Base-by-base conservation (phyloP, 2,329 filamentous ascomycete species). In the Colletotrichum camelliae region DNA sequence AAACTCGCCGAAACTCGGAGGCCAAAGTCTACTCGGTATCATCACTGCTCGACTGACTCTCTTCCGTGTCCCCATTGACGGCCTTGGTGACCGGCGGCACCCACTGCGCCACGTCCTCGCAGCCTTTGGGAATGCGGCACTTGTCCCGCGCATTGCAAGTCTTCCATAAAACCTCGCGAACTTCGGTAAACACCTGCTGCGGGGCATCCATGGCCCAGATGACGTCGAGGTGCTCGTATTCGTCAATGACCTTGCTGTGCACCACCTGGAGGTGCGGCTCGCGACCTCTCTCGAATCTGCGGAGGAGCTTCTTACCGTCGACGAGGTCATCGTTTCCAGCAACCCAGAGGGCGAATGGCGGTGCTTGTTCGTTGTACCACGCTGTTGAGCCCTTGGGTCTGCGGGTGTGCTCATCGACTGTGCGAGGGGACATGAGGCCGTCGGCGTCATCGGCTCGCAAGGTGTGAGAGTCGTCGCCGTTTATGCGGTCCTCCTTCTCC, bases 171-270 rank as follows among this genome's bases (percentile, higher is more conserved):
- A 97, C 93, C 80, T 96, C 93, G 35, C 92, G 90, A 0, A 98
- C 87, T 85, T 98, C 96, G 72, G 87, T 89, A 7, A 96, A 97
- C 1, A 98, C 94, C 82, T 96, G 91, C 64, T 96, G 93, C 18
- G 96, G 91, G 0, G 93, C 92, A 81, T 98, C 96, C 88, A 98
- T 95, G 0, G 96, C 96, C 96, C 96, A 98, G 48, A 98, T 92
- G 2, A 98, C 95, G 85, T 98, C 96, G 6, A 98, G 89, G 84
- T 98, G 96, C 85, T 98, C 96, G 82, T 98, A 98, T 62, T 94
- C 95, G 4, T 95, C 92, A 58, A 98, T 94, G 27, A 97, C 88
- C 82, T 95, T 97, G 77, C 91, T 90, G 84, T 98, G 94, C 6
- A 98, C 94, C 7, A 98, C 86, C 52, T 90, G 88, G 10, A 97